phyloP scores from a whole-genome alignment of 2,329 filamentous ascomycete genomes.

The Pseudocercospora ulei region DNA sequence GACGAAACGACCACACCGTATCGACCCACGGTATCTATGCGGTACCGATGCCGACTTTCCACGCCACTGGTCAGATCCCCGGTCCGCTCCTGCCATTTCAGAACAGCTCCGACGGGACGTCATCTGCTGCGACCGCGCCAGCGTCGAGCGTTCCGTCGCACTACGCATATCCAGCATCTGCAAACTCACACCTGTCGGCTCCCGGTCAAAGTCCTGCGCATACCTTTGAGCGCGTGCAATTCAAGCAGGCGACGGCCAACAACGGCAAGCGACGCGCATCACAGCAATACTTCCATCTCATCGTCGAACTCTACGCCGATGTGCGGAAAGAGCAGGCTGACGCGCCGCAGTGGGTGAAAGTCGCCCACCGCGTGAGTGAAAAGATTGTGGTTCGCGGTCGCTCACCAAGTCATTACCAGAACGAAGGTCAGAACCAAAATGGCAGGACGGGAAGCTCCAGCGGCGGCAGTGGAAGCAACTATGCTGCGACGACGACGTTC shows the following conservation, averaged over 20 bases:
- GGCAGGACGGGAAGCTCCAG: slow-evolving; percentile 60
- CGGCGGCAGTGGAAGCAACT: slow-evolving; percentile 43
- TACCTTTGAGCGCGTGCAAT: slow-evolving; percentile 81
- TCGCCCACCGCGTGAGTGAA: slow-evolving; percentile 63
- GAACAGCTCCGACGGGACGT: slow-evolving; percentile 22
- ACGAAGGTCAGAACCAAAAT: slow-evolving; percentile 39
- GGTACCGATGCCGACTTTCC: slow-evolving; percentile 34
- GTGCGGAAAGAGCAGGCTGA: slow-evolving; percentile 42
- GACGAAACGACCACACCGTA: slow-evolving; percentile 34
- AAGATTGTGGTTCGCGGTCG: slow-evolving; percentile 81
- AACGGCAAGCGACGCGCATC: slow-evolving; percentile 84
- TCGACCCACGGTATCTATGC: slow-evolving; percentile 33
- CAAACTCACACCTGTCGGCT: slow-evolving; percentile 22
- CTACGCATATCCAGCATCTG: slow-evolving; percentile 19
- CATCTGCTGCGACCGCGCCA: slow-evolving; percentile 11
- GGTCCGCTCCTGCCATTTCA: slow-evolving; percentile 41
- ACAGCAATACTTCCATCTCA: slow-evolving; percentile 86
- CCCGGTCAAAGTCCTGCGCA: slow-evolving; percentile 41
- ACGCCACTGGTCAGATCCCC: slow-evolving; percentile 32
- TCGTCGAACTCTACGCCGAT: slow-evolving; percentile 72
- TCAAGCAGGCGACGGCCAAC: slow-evolving; percentile 87
- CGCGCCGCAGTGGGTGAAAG: slow-evolving; percentile 54
- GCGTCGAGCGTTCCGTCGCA: slow-evolving; percentile 17
- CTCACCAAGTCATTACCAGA: slow-evolving; percentile 57
- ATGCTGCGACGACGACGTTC: slow-evolving; percentile 26